These are phyloP conservation scores for Micromonas pusilla DNA, from an alignment of 139 green algal genomes.

Conservation along the genomic window DNA sequence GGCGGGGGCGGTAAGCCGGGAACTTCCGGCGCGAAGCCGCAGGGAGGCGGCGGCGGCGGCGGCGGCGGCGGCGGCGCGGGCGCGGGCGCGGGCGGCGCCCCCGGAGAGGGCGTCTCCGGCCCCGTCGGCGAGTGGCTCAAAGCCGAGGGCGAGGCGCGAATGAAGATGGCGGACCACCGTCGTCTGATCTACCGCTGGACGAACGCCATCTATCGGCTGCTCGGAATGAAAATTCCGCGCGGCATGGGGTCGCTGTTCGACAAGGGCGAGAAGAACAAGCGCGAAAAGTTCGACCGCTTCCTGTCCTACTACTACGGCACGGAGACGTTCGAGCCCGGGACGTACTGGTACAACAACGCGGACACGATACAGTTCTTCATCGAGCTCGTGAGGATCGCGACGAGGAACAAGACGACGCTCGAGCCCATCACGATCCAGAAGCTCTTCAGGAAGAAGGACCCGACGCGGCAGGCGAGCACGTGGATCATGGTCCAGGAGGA, in stretches of 20 bases:
- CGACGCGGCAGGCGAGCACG: neutral
- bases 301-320: conserved; percentile 14
- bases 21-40: neutral
- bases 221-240: neutral
- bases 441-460: conserved; percentile 6
- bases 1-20: too few relatives aligned
- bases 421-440: neutral
- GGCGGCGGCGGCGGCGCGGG: neutral
- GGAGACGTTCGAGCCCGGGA: neutral
- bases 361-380: neutral
- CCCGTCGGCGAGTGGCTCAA: neutral
- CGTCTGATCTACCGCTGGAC: conserved; percentile 20
- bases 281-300: conserved; percentile 18
- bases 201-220: neutral
- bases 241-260: neutral
- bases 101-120: neutral
- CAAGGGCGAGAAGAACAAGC: conserved; percentile 11
- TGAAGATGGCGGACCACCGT: conserved; percentile 11
- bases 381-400: neutral
- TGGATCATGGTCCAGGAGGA: neutral
- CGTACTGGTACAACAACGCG: conserved; percentile 11
- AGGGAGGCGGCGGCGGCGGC: neutral
- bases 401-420: neutral
- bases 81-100: neutral
- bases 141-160: neutral